These are phyloP conservation scores for Medicago lupulina DNA, from an alignment of 306 rosid species.

Conservation along the genomic window DNA sequence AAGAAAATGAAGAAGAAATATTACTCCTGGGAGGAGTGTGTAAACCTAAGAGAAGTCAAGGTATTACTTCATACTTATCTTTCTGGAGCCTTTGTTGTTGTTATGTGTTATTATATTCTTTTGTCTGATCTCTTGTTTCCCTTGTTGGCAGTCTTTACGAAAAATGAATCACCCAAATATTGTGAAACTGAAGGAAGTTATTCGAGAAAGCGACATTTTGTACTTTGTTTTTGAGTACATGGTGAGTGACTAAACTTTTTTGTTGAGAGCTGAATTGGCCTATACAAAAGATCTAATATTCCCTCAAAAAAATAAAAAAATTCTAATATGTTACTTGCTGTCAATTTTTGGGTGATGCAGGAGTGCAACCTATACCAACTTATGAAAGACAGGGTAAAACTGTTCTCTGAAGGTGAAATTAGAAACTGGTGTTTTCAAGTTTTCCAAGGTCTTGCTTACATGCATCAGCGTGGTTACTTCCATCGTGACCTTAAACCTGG, in stretches of 20 bases:
- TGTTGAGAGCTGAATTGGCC: not conserved
- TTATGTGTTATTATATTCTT: not conserved
- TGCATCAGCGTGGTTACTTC: conserved; percentile 99
- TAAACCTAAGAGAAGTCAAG: conserved; percentile 96
- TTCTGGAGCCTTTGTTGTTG: not conserved
- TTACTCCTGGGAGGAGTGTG: conserved; percentile 97
- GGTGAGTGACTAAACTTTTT: conserved; percentile 58
- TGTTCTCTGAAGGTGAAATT: conserved; percentile 81
- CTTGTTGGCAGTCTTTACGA: conserved; percentile 68
- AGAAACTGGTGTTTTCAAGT: conserved; percentile 98
- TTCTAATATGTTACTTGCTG: conserved; percentile 23
- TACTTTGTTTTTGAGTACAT: conserved; percentile 95
- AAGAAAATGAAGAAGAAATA: conserved; percentile 98
- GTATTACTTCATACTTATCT: conserved; percentile 46
- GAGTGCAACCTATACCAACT: conserved; percentile 94
- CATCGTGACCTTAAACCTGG: conserved; percentile 99
- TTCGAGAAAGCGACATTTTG: conserved; percentile 83
- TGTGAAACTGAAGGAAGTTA: conserved; percentile 96
- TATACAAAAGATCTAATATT: conserved; percentile 10
- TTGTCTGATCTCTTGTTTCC: conserved; percentile 7
- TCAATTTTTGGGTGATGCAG: conserved; percentile 49
- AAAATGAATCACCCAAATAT: conserved; percentile 93
- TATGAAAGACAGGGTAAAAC: conserved; percentile 85
- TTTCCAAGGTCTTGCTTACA: conserved; percentile 96
- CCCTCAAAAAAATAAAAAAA: too few relatives aligned